Evolutionary conservation across 2,329 filamentous ascomycete species (phyloP).

Genomic region (Claviceps digitariae): DNA sequence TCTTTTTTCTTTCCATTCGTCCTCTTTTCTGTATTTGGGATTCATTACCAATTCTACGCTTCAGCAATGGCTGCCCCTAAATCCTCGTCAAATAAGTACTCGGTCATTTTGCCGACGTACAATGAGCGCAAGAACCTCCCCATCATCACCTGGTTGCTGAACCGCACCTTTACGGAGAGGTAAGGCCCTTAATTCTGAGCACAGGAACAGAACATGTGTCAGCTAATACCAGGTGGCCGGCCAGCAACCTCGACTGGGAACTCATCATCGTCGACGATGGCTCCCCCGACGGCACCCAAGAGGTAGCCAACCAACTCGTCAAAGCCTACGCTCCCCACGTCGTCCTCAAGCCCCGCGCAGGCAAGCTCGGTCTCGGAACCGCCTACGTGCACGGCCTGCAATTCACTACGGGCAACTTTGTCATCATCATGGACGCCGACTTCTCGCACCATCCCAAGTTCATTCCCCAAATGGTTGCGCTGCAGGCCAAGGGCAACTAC

Average conservation of each 20-base stretch:
- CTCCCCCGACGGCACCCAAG: slow-evolving; percentile 88
- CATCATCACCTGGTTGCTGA: slow-evolving; percentile 87
- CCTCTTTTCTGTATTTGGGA: no score
- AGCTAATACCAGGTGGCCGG: not conserved
- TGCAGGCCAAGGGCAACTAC: slow-evolving; percentile 64
- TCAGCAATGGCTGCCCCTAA: slow-evolving; percentile 34
- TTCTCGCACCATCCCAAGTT: slow-evolving; percentile 99
- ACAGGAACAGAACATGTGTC: not conserved
- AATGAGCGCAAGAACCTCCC: slow-evolving; percentile 96
- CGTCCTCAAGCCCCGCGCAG: slow-evolving; percentile 72
- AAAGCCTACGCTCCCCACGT: slow-evolving; percentile 72
- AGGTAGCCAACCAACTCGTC: slow-evolving; percentile 80
- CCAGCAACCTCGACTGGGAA: slow-evolving; percentile 87
- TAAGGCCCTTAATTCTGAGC: slow-evolving; percentile 27
- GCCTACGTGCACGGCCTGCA: slow-evolving; percentile 92
- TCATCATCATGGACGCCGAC: slow-evolving; percentile 99
- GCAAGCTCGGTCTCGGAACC: slow-evolving; percentile 93
- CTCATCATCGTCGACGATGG: slow-evolving; percentile 97
- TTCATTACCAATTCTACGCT: not conserved
- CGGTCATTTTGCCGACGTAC: slow-evolving; percentile 94
- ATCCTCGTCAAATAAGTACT: slow-evolving; percentile 61
- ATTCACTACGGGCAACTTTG: slow-evolving; percentile 81
- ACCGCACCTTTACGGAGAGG: slow-evolving; percentile 83
- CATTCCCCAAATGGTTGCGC: slow-evolving; percentile 83
- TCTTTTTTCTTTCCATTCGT: not conserved